Percentiles rank a stretch among this genome's conserved stretches.
phyloP scores from a whole-genome alignment of 306 rosid genomes.

The Leucaena leucocephala region DNA sequence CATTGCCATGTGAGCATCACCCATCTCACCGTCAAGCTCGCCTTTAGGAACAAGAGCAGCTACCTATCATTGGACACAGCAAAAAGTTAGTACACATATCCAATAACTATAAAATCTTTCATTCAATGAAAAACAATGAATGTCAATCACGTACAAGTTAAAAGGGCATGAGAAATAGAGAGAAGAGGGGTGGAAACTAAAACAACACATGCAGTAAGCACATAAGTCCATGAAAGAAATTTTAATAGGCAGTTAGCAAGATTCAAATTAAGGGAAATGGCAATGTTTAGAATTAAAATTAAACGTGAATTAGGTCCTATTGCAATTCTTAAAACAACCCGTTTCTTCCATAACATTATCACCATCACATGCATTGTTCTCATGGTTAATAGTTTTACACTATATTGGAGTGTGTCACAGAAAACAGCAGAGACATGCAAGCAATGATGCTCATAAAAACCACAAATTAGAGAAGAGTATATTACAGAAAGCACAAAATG shows the following conservation, averaged over 20 bases:
- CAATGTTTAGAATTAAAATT: not conserved
- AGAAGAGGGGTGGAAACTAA: not conserved
- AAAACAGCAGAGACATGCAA: constrained; percentile 13
- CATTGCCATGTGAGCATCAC: constrained; percentile 94
- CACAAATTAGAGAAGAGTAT: constrained; percentile 6
- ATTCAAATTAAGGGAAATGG: not conserved
- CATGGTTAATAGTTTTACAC: not conserved
- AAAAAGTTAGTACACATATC: constrained; percentile 20
- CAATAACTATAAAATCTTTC: constrained; percentile 14
- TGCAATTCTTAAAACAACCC: not conserved
- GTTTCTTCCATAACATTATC: constrained; percentile 5
- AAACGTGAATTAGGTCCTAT: not conserved
- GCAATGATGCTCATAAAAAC: not conserved
- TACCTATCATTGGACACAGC: constrained; percentile 56
- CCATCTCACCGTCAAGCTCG: constrained; percentile 96
- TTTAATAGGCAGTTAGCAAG: not conserved
- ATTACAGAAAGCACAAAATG: not conserved
- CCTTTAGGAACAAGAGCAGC: constrained; percentile 96
- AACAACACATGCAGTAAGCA: not conserved
- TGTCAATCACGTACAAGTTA: not conserved
- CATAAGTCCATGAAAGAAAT: not conserved
- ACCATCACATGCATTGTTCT: not conserved
- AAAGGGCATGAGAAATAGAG: not conserved
- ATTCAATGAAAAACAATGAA: constrained; percentile 22
- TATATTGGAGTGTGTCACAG: constrained; percentile 7